Base-by-base conservation (phyloP, 805 yeast genomes). In the Starmerella riodocensis region DNA sequence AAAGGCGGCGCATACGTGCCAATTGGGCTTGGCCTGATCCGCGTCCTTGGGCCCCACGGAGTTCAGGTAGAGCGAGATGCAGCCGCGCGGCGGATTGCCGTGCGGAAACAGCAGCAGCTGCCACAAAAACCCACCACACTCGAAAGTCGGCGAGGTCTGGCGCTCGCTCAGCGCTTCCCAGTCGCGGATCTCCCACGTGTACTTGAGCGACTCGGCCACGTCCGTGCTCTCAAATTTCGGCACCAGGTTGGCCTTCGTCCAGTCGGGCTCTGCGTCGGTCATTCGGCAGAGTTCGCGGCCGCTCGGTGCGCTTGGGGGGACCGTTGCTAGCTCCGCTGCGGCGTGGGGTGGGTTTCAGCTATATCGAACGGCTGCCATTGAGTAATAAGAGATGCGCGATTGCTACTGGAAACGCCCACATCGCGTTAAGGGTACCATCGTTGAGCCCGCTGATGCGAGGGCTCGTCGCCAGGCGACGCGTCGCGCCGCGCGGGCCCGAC, bases 1-100 rank as follows among this genome's bases (percentile, higher is more conserved):
- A 60, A 91, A 91, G 53, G 85, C 93, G 2, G 91, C 93, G 61
- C 96, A 85, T n/a, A 74, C 43, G 24, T 49, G 48, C 51, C 51
- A 48, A 4, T 23, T 34, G 31, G 26, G 24, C 19, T 21, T 25
- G 12, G 28, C 18, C 28, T 32, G 16, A 3, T 22, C 21, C 6
- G 31, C 19, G 9, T 20, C 19, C 9, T 22, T 28, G 22, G 48
- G 46, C 9, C 47, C 50, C 17, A 73, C 70, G 0, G 94, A 91
- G 51, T 84, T 94, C 46, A 91, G 62, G 57, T 84, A 91, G 20
- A 84, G 58, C 0, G 95, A 83, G 6, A 83, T 58, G 41, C 67
- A 63, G 44, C 50, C 49, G 24, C 43, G 36, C 37, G 71, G 65
- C 34, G 70, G 66, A 50, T 77, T 79, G 2, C 93, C 91, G 35